Percentiles rank a stretch among this genome's conserved stretches.
These are phyloP conservation scores for Paraphaeosphaeria sporulosa DNA, from an alignment of 2,329 filamentous ascomycete species.

Conservation along the genomic window DNA sequence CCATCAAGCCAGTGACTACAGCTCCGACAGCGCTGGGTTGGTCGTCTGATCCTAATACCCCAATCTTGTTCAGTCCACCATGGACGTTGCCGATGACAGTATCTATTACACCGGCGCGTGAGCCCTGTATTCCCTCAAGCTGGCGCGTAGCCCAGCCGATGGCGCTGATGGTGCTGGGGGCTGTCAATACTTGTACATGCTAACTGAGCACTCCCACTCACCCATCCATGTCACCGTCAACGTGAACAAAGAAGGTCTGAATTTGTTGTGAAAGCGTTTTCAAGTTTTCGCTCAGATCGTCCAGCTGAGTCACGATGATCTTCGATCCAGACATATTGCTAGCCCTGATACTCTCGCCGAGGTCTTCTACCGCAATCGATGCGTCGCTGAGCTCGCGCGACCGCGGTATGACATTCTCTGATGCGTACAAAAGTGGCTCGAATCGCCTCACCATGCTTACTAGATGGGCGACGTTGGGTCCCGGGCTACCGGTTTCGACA, in stretches of 20 bases:
- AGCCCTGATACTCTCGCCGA: conserved; percentile 85
- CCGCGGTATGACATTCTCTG: conserved; percentile 85
- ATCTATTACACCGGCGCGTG: conserved; percentile 65
- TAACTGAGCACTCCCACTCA: conserved; percentile 48
- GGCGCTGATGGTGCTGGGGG: conserved; percentile 78
- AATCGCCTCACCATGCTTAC: conserved; percentile 89
- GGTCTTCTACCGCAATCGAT: conserved; percentile 91
- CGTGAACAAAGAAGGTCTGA: conserved; percentile 90
- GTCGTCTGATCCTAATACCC: conserved; percentile 47
- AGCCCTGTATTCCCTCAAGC: conserved; percentile 61
- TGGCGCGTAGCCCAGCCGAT: conserved; percentile 97
- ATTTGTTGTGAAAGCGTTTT: conserved; percentile 85
- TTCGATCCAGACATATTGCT: conserved; percentile 91
- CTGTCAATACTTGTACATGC: conserved; percentile 15
- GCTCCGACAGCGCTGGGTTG: conserved; percentile 73
- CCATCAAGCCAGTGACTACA: conserved; percentile 76
- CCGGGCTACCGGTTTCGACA: conserved; percentile 63
- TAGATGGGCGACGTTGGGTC: conserved; percentile 86
- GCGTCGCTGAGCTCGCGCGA: conserved; percentile 90
- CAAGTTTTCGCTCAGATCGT: conserved; percentile 84
- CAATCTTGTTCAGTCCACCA: conserved; percentile 72
- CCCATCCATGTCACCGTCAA: conserved; percentile 91
- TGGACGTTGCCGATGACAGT: conserved; percentile 87
- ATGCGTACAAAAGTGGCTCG: conserved; percentile 94
- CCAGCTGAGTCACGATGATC: conserved; percentile 84